phyloP scores from a whole-genome alignment of 129 eudicot species.

The Pittosporum tobira region DNA sequence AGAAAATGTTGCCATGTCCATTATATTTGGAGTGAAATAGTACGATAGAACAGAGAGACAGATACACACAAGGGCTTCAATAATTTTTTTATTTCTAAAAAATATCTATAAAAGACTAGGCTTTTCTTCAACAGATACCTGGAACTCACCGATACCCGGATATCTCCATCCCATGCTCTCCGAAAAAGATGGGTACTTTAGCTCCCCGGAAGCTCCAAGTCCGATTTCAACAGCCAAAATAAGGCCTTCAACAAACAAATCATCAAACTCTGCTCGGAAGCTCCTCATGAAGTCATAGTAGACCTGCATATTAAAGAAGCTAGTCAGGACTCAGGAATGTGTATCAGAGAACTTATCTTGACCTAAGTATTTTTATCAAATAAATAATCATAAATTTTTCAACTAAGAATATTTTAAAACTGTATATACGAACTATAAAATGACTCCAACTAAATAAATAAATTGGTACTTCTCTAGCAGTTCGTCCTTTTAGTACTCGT shows the following conservation, averaged over 20 bases:
- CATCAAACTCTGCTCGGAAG: conserved; percentile 42
- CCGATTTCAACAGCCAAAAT: conserved; percentile 37
- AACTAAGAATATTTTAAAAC: no score
- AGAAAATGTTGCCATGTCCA: no score
- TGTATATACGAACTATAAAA: no score
- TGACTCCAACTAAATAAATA: neutral
- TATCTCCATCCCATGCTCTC: conserved; percentile 43
- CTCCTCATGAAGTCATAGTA: conserved; percentile 46
- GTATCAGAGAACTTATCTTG: neutral
- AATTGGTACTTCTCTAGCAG: conserved; percentile 46
- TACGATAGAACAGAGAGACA: no score
- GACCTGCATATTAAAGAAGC: conserved; percentile 20
- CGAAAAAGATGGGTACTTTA: conserved; percentile 37
- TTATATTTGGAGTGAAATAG: no score
- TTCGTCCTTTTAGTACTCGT: conserved; percentile 55
- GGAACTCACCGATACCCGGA: conserved; percentile 57
- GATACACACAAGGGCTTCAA: no score
- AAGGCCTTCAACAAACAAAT: conserved; percentile 39
- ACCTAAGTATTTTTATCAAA: no score
- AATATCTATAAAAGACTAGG: no score
- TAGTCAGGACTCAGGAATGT: neutral
- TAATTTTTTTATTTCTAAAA: no score
- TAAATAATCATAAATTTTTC: no score
- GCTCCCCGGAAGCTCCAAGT: conserved; percentile 36
- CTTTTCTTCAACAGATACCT: conserved; percentile 30